Base-by-base conservation (phyloP, 768 basidiomycete genomes). In the Suillus alpinus region DNA sequence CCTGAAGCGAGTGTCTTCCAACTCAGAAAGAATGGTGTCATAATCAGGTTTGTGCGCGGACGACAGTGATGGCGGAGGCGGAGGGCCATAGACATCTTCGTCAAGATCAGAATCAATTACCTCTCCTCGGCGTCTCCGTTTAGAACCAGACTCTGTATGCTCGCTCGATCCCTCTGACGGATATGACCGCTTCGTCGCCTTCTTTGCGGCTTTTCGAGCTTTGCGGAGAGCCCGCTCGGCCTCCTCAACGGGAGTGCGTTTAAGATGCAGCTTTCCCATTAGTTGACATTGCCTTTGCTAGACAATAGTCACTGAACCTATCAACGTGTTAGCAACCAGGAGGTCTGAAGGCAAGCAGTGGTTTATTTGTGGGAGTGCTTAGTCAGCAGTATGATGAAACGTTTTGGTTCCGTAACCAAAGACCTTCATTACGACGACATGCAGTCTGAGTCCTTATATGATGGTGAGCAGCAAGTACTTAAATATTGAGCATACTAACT, bases 1-100 rank as follows among this genome's bases (percentile, higher is more conserved):
- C 46, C 83, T 78, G 70, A 92, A 95, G 32, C 75, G 75, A 59
- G 78, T 71, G 55, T 92, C 88, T 62, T 92, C 91, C 34, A 84
- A 63, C 60, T 86, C 82, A 0, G 81, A 81, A 29, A 71, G 74
- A 9, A 85, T 75, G 39, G 77, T 67, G 23, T 86, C 86, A 63
- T 80, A 77, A 69, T 82, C 81, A 36, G 65, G 71, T 58, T 77
- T 76, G 65, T 69, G 67, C 7, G 72, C 55, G 20, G 70, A 58
- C 5, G 68, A 66, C 13, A 63, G 43, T 1, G 72, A 66, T 9
- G 65, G 63, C 0, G 69, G 65, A 12, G 73, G 67, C 2, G 69
- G 71, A 8, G 69, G 68, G 5, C 73, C 73, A n/a, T 71, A 72
- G 37, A 67, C 65, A 16, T 60, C 59, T 39, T 57, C 59, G 31